Base-by-base conservation (phyloP, 768 basidiomycete genomes). In the Collybiopsis confluens region DNA sequence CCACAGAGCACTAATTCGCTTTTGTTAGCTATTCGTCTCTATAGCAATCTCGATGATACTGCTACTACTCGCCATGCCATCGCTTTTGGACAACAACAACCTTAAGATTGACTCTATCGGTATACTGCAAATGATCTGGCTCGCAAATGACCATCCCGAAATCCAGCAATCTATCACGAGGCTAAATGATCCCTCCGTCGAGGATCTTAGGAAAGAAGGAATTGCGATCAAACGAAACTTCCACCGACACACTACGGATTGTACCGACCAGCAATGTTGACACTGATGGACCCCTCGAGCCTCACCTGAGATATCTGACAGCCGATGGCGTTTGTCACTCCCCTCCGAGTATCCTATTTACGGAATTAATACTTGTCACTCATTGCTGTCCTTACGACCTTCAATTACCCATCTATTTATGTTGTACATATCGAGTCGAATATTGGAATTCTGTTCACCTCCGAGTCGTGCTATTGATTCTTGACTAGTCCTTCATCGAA, bases 101-200 rank as follows among this genome's bases (percentile, higher is more conserved):
- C 42, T 54, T 13, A 43, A 54, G 8, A 45, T 54, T 9, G 52
- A 54, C 43, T 54, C 52, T 0, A 41, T 45, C 20, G 52, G 52
- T 11, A 54, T 54, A 18, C 41, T 54, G 18, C 52, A 54, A 42
- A 45, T 54, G 52, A 45, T 54, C 7, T 54, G 42, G 40, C 42
- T 54, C 13, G 24, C 41, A 9, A 35, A 45, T 26, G 20, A 45
- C 26, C 52, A 54, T 37, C 52, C 40, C 11, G 52, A 45, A 37
- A 18, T 54, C 6, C 52, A 54, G 20, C 24, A 35, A 5, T 33
- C 41, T 10, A 54, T 54, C 10, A 26, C 26, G 3, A 13, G 21
- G 15, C 26, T 54, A 18, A 10, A 54, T 5, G 42, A 54, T 45
- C 52, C 52, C 9, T 36, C 42, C 11, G 30, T 23, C 10, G 52